Evolutionary conservation across 2,329 filamentous ascomycete genomes (phyloP).

Genomic region (Gaeumannomyces sp.): DNA sequence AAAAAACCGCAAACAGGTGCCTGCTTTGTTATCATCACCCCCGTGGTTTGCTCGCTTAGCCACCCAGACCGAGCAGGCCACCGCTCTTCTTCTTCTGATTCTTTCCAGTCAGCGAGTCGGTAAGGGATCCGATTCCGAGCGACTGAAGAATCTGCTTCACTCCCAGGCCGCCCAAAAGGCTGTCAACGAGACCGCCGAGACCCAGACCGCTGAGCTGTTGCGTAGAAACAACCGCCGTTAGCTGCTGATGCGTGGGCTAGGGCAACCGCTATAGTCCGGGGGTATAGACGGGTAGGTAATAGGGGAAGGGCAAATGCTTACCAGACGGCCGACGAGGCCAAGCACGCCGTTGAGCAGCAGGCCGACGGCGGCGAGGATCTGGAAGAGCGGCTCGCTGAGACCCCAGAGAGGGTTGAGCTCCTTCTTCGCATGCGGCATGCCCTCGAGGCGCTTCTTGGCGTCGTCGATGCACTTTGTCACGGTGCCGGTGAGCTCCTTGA

Average conservation of each 20-base stretch:
- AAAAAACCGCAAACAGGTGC: not conserved
- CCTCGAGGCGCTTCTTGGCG: conserved; percentile 82
- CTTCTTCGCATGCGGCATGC: conserved; percentile 94
- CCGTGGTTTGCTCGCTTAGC: not conserved
- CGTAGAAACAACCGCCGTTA: conserved; percentile 18
- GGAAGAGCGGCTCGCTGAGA: conserved; percentile 78
- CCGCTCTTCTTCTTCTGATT: conserved; percentile 33
- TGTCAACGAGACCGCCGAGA: conserved; percentile 73
- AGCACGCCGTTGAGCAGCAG: conserved; percentile 77
- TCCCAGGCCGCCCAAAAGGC: conserved; percentile 69
- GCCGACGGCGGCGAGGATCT: conserved; percentile 87
- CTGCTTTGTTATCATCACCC: no score
- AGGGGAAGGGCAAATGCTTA: conserved; percentile 25
- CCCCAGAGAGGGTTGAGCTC: conserved; percentile 87
- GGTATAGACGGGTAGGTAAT: not conserved
- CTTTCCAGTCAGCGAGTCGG: conserved; percentile 38
- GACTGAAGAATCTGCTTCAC: conserved; percentile 69
- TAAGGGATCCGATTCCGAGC: conserved; percentile 56
- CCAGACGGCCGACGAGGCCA: conserved; percentile 71
- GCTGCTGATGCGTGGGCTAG: not conserved
- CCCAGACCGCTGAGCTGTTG: conserved; percentile 65
- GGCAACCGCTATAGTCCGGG: not conserved
- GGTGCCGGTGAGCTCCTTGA: conserved; percentile 79
- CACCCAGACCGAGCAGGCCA: conserved; percentile 9
- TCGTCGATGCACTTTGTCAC: conserved; percentile 81